Conservation (phyloP, 331 rosid species). For the Telfairia occidentalis region DNA sequence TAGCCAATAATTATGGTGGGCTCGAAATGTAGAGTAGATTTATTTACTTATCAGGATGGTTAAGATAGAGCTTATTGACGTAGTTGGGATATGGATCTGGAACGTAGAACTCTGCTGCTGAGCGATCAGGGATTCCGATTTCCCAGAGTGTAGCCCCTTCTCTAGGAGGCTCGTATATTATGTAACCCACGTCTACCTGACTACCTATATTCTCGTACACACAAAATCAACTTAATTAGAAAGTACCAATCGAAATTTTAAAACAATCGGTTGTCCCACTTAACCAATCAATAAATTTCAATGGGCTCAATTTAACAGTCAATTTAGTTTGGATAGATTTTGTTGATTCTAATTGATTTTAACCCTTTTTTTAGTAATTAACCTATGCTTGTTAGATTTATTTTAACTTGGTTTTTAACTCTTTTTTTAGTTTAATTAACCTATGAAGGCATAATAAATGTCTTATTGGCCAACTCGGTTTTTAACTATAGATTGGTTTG, state of each 20-base stretch:
- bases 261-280: not conserved
- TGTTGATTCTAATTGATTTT: no score
- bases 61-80: constrained; percentile 30
- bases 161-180: constrained; percentile 32
- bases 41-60: constrained; percentile 31
- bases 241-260: not conserved
- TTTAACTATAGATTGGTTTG: no score
- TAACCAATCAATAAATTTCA: not conserved
- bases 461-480: no score
- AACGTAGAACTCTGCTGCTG: constrained; percentile 42
- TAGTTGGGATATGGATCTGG: constrained; percentile 35
- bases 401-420: not conserved
- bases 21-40: not conserved
- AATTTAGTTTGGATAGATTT: no score
- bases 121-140: constrained; percentile 39
- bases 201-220: constrained; percentile 11
- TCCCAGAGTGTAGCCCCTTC: constrained; percentile 39
- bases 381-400: no score
- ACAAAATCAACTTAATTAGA: not conserved
- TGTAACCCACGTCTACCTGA: constrained; percentile 21
- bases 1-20: not conserved
- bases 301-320: not conserved
- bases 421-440: no score
- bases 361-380: no score
- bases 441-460: no score